Percentiles rank a stretch among this genome's conserved stretches.
Evolutionary conservation across 495 filamentous ascomycete genomes (phyloP).

Genomic region (Barbatosphaeria neglecta): DNA sequence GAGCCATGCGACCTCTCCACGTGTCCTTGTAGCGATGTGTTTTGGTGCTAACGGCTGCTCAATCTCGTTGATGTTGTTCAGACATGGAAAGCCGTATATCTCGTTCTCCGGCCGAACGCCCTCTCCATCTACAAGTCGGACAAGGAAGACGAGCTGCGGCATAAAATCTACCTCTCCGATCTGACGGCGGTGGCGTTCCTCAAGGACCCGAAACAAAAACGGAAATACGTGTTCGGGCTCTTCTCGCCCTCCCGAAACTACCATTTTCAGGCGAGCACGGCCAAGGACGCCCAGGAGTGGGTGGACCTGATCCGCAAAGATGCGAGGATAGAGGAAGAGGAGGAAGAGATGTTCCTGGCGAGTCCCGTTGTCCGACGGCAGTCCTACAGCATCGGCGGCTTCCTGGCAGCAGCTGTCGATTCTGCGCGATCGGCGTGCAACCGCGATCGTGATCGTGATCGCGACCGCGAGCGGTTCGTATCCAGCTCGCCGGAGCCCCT

Average conservation of each 20-base stretch:
- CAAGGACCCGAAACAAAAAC: constrained; percentile 73
- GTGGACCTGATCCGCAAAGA: constrained; percentile 68
- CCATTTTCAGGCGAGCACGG: constrained; percentile 65
- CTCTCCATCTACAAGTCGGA: constrained; percentile 91
- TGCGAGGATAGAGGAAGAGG: constrained; percentile 74
- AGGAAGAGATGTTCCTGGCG: constrained; percentile 62
- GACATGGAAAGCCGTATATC: constrained; percentile 80
- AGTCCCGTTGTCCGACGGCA: constrained; percentile 39
- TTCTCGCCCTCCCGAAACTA: constrained; percentile 87
- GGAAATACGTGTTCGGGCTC: constrained; percentile 76
- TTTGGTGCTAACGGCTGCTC: constrained; percentile 5
- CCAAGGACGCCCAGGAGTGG: constrained; percentile 77
- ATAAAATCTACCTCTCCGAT: constrained; percentile 78
- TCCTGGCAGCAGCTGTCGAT: background rate
- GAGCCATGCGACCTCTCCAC: background rate
- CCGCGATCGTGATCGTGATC: no score
- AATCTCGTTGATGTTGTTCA: no score
- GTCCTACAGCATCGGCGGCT: constrained; percentile 13
- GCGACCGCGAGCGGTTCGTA: constrained; percentile 22
- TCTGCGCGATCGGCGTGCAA: background rate
- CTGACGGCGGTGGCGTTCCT: constrained; percentile 82
- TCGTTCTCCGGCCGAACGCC: constrained; percentile 87
- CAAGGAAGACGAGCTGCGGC: constrained; percentile 75
- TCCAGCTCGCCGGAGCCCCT: constrained; percentile 58
- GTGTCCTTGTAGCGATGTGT: background rate